phyloP scores from a whole-genome alignment of 495 filamentous ascomycete genomes.

The Immersiella caudata region DNA sequence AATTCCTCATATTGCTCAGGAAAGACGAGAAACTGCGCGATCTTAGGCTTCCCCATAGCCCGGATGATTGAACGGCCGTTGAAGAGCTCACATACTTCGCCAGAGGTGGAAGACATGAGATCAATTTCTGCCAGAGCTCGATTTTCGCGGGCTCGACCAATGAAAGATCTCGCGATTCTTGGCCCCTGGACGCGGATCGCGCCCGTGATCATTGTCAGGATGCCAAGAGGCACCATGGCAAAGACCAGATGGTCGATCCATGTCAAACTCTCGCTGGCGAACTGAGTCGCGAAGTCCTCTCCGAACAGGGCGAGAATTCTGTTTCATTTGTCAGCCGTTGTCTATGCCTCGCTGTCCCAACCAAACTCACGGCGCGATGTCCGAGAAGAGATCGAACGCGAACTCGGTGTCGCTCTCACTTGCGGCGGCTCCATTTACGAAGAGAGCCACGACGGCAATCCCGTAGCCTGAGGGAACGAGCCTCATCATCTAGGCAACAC shows the following conservation, averaged over 20 bases:
- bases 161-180: neutral
- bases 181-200: conserved; percentile 54
- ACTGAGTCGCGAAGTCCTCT: conserved; percentile 59
- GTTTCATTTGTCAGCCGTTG: neutral
- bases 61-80: conserved; percentile 1
- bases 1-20: neutral
- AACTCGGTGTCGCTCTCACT: conserved; percentile 4
- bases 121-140: conserved; percentile 2
- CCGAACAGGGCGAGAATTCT: conserved; percentile 53
- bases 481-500: too few relatives aligned
- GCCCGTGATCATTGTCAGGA: conserved; percentile 56
- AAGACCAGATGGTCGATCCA: conserved; percentile 56
- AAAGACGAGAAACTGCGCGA: conserved; percentile 3
- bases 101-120: conserved; percentile 8
- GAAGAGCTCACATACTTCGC: conserved; percentile 8
- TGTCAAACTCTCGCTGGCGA: conserved; percentile 54
- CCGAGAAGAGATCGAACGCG: conserved; percentile 34
- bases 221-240: conserved; percentile 55
- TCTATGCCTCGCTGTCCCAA: neutral
- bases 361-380: conserved; percentile 11
- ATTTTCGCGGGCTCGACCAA: conserved; percentile 3
- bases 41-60: neutral
- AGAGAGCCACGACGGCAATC: too few relatives aligned
- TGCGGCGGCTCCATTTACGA: neutral
- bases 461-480: too few relatives aligned